Base-by-base conservation (phyloP, 208 protist genomes). In the Leishmania tropica region DNA sequence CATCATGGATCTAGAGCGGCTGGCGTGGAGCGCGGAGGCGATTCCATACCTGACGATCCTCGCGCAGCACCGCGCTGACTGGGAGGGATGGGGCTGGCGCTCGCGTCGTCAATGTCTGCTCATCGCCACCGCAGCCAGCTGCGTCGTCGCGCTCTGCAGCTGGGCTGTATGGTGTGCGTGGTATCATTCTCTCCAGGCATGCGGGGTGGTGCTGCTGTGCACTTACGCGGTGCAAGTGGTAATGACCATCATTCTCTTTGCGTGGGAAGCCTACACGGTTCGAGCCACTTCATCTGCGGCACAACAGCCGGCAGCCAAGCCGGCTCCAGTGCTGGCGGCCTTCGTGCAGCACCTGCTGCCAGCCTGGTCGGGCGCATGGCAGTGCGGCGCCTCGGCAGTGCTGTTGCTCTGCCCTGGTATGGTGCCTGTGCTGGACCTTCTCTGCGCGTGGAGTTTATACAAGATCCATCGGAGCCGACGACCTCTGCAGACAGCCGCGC, bases 21-120 rank as follows among this genome's bases (percentile, higher is more conserved):
- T 76, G 64, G 81, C 87, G 2, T 62, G 76, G 51, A 70, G 81
- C 17, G n/a, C 54, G 45, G 70, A n/a, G 67, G 53, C 40, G 11
- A 72, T 90, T 64, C 82, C 87, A 1, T 90, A 82, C 72, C 47
- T 88, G 54, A 85, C 84, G 28, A 65, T 72, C 1, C 54, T 90
- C 71, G 87, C 87, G 21, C 84, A 81, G 48, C 78, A 86, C 51
- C 84, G 81, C 10, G 51, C 17, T 11, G 76, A 79, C 54, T 88
- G 84, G 84, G 87, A 90, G 73, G 83, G 84, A 19, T 88, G 81
- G 81, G 81, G 78, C 35, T 90, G 87, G 87, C 76, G 76, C 21
- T 87, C 84, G 84, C 87, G 87, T 6, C 84, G 84, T 7, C 76
- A 42, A 60, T 90, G 87, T 62, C 37, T 80, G 31, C n/a, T 73